phyloP scores from a whole-genome alignment of 805 yeast species.

The Ogataea paradorogensis region DNA sequence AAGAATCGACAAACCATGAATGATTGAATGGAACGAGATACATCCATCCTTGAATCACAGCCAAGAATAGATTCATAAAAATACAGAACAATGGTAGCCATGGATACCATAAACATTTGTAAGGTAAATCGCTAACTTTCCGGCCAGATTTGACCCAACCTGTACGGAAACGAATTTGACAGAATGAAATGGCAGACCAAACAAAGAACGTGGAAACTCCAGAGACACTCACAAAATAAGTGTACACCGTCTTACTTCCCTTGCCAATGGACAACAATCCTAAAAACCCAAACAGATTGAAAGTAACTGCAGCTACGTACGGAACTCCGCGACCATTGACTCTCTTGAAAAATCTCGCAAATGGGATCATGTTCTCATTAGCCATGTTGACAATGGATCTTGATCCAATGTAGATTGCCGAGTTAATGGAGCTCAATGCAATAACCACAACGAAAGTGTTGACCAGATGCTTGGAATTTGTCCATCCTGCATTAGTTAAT shows the following conservation, averaged over 20 bases:
- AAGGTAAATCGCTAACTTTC: conserved; percentile 49
- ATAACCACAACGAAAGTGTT: conserved; percentile 63
- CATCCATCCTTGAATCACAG: conserved; percentile 65
- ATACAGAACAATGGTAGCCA: conserved; percentile 48
- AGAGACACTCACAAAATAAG: conserved; percentile 57
- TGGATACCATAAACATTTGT: conserved; percentile 51
- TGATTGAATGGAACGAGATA: conserved; percentile 55
- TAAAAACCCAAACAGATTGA: conserved; percentile 53
- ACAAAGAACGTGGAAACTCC: conserved; percentile 69
- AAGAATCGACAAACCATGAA: conserved; percentile 54
- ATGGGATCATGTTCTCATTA: conserved; percentile 44
- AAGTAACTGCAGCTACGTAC: conserved; percentile 51
- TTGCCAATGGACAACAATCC: conserved; percentile 55
- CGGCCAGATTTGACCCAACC: conserved; percentile 45
- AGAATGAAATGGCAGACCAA: conserved; percentile 58
- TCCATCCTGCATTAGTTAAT: conserved; percentile 50
- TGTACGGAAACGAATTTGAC: conserved; percentile 55
- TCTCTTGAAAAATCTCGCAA: conserved; percentile 41
- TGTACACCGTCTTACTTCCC: conserved; percentile 60
- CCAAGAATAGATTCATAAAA: conserved; percentile 48
- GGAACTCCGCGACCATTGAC: conserved; percentile 65
- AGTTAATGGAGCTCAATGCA: conserved; percentile 66
- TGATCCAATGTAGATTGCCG: conserved; percentile 66
- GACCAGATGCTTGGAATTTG: conserved; percentile 48
- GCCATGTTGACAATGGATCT: conserved; percentile 66